A percentile compares a stretch with the other conserved stretches of the same genome.
Conservation (phyloP, 352 stramenopile genomes). For the Hyaloperonospora arabidopsidis region DNA sequence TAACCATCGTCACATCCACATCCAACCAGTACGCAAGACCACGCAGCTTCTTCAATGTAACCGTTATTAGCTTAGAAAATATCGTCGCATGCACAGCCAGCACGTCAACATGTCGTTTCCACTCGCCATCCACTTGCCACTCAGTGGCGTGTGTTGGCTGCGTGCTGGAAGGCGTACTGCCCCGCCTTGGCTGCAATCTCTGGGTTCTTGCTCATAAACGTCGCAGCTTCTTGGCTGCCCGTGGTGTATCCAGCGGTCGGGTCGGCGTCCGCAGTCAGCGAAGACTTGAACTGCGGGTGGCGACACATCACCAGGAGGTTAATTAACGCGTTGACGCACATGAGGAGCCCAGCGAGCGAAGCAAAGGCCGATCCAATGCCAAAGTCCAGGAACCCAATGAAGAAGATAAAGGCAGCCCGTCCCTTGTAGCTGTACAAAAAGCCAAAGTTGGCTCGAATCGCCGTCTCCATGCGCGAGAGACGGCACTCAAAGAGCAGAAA, state of each 20-base stretch:
- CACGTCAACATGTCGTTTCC: slow-evolving; percentile 2
- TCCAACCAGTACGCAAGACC: neutral
- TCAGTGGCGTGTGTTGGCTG: slow-evolving; percentile 30
- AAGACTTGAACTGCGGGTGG: slow-evolving; percentile 79
- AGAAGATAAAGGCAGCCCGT: slow-evolving; percentile 82
- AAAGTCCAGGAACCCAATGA: slow-evolving; percentile 85
- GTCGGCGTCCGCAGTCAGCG: slow-evolving; percentile 63
- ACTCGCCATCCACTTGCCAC: neutral
- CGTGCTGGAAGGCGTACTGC: slow-evolving; percentile 67
- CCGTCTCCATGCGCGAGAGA: slow-evolving; percentile 76
- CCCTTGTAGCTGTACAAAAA: slow-evolving; percentile 86
- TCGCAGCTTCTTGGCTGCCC: slow-evolving; percentile 71
- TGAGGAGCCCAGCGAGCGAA: slow-evolving; percentile 64
- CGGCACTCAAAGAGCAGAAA: slow-evolving; percentile 85
- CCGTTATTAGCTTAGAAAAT: slow-evolving; percentile 28
- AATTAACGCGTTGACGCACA: slow-evolving; percentile 83
- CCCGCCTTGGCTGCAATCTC: slow-evolving; percentile 65
- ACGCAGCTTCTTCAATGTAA: slow-evolving; percentile 13
- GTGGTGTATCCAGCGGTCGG: slow-evolving; percentile 74
- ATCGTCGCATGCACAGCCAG: slow-evolving; percentile 11
- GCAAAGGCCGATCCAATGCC: slow-evolving; percentile 77
- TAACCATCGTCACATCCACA: too few species aligned
- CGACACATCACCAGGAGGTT: slow-evolving; percentile 84
- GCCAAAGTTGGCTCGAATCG: slow-evolving; percentile 79
- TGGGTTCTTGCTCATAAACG: slow-evolving; percentile 78